Base-by-base conservation (phyloP, 352 stramenopile species). In the Elongisporangium senticosum region DNA sequence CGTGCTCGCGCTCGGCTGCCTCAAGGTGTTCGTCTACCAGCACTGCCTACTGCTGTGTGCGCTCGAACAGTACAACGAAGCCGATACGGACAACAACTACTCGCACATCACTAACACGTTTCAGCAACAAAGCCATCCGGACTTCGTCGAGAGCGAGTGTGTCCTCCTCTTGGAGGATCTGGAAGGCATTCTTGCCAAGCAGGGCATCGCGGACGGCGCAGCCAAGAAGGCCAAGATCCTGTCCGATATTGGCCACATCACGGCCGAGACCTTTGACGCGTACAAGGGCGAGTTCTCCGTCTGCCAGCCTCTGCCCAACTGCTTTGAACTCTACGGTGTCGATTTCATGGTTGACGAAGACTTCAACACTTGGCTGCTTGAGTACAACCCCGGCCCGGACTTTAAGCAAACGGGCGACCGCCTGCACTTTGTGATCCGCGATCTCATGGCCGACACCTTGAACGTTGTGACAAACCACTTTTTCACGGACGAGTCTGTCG, bases 71-170 rank as follows among this genome's bases (percentile, higher is more conserved):
- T 86, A 86, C 56, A 59, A 55, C 57, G 60, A 75, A 54, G 61
- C 55, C 8, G 69, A 86, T 54, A 77, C 65, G 24, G 67, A 73
- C 51, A 78, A 88, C 62, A 74, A 83, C 40, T 84, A 80, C 55
- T 78, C 79, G 17, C 82, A 91, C 67, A 87, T 91, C 51, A 89
- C 82, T 43, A 91, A 91, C 60, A 91, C 82, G 55, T 86, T 79
- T 59, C 82, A 89, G 63, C 82, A 91, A 52, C 73, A 86, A 51
- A 75, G 68, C 51, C 79, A 91, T 57, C 75, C 79, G 1, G 66
- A 81, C 50, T 91, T 88, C 60, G 71, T 81, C 21, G 82, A 91
- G 52, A 82, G 76, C 54, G 75, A 89, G 22, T 89, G 82, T 54
- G 76, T 91, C 4, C 51, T 88, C 37, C 55, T 79, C 28, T 68